Evolutionary conservation across 2,329 filamentous ascomycete species (phyloP).

Genomic region (Verticillium isaacii): DNA sequence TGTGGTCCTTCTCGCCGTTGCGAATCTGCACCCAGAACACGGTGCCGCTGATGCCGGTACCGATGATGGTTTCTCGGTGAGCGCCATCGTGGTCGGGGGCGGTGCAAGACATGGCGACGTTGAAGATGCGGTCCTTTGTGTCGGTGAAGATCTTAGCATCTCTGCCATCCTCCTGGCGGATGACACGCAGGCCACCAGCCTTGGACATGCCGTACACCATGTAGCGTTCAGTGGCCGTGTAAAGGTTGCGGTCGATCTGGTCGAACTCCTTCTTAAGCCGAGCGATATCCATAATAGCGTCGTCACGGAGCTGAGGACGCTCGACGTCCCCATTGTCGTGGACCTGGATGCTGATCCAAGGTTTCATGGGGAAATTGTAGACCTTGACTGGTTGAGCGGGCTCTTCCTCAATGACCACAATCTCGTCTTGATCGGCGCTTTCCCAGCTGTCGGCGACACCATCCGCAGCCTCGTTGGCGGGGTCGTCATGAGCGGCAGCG

Average conservation of each 20-base stretch:
- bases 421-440: constrained; percentile 71
- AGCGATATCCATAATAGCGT: constrained; percentile 86
- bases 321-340: constrained; percentile 50
- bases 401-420: constrained; percentile 61
- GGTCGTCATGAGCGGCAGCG: constrained; percentile 29
- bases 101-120: constrained; percentile 75
- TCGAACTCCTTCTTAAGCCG: constrained; percentile 97
- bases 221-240: constrained; percentile 82
- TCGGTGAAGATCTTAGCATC: constrained; percentile 90
- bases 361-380: constrained; percentile 94
- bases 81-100: constrained; percentile 49
- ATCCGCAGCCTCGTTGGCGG: constrained; percentile 16
- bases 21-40: constrained; percentile 93
- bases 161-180: constrained; percentile 87
- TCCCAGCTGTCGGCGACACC: constrained; percentile 85
- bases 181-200: constrained; percentile 86
- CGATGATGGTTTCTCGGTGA: constrained; percentile 78
- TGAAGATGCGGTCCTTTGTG: constrained; percentile 91
- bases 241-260: constrained; percentile 90
- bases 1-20: constrained; percentile 71
- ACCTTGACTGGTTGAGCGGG: constrained; percentile 67
- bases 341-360: constrained; percentile 87
- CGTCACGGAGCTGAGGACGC: constrained; percentile 65
- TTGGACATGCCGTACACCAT: constrained; percentile 95
- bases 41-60: constrained; percentile 88